These are phyloP conservation scores for Teratosphaeria viscida DNA, from an alignment of 2,329 filamentous ascomycete species.

Conservation along the genomic window DNA sequence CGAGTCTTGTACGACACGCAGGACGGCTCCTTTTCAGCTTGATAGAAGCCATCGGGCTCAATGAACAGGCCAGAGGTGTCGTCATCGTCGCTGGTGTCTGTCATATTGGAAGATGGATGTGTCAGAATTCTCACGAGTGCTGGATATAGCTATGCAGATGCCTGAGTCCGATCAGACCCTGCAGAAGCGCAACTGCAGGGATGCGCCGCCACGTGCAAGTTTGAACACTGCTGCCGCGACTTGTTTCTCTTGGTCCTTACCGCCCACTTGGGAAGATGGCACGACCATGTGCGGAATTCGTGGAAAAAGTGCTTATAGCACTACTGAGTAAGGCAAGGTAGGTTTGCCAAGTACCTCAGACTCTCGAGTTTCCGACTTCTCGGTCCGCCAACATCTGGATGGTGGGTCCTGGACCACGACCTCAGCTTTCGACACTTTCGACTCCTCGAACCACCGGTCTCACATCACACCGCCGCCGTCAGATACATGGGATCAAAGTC, in stretches of 20 bases:
- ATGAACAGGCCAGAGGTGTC: constrained; percentile 51
- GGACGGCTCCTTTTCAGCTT: constrained; percentile 65
- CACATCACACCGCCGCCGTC: not conserved
- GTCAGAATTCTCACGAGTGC: not conserved
- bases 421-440: not conserved
- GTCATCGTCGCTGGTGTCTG: constrained; percentile 14
- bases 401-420: not conserved
- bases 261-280: not conserved
- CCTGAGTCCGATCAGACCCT: not conserved
- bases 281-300: not conserved
- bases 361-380: not conserved
- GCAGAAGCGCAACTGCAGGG: not conserved
- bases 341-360: not conserved
- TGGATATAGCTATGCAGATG: not conserved
- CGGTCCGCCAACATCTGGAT: not conserved
- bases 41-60: constrained; percentile 72
- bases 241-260: not conserved
- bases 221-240: not conserved
- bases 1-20: constrained; percentile 60
- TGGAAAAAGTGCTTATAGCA: not conserved
- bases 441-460: not conserved
- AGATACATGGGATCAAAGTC: not conserved
- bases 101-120: not conserved
- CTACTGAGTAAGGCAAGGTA: not conserved
- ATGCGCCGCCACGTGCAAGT: not conserved